A percentile compares a stretch with the other conserved stretches of the same genome.
These are phyloP conservation scores for Fusarium domesticum DNA, from an alignment of 2,329 filamentous ascomycete species.

Conservation along the genomic window DNA sequence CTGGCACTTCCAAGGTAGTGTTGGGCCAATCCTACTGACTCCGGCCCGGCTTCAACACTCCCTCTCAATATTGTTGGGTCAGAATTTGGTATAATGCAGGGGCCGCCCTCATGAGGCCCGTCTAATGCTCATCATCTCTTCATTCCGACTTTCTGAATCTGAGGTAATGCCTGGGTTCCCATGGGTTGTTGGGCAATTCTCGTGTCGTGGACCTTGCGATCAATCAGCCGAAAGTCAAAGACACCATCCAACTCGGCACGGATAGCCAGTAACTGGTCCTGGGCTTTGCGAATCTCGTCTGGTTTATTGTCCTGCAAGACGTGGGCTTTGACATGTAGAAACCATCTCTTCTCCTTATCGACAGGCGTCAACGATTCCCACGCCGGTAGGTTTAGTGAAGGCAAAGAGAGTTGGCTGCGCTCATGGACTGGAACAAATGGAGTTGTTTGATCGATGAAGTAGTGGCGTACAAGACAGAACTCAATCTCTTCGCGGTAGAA, in stretches of 20 bases:
- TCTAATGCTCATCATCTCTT: constrained; percentile 19
- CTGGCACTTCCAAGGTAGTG: no score
- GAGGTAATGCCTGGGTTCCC: constrained; percentile 39
- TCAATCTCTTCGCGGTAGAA: constrained; percentile 55
- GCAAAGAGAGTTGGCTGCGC: constrained; percentile 11
- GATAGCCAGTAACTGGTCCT: constrained; percentile 48
- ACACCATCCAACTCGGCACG: constrained; percentile 49
- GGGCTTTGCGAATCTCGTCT: constrained; percentile 54
- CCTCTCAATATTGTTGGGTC: background rate
- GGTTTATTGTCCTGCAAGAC: constrained; percentile 57
- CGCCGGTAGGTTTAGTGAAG: constrained; percentile 38
- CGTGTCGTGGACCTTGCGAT: constrained; percentile 54
- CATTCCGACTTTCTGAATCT: constrained; percentile 37
- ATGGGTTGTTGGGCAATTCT: constrained; percentile 40
- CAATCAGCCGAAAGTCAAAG: constrained; percentile 51
- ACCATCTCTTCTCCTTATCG: constrained; percentile 51
- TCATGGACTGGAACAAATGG: constrained; percentile 33
- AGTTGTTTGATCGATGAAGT: constrained; percentile 38
- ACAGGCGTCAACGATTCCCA: constrained; percentile 48
- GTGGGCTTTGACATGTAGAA: constrained; percentile 52
- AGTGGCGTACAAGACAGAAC: constrained; percentile 50
- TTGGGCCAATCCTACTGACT: no score
- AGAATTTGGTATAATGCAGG: no score
- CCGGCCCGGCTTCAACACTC: no score
- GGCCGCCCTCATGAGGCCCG: no score